Conservation (phyloP, 2,329 filamentous ascomycete genomes). For the Chalara sp. region DNA sequence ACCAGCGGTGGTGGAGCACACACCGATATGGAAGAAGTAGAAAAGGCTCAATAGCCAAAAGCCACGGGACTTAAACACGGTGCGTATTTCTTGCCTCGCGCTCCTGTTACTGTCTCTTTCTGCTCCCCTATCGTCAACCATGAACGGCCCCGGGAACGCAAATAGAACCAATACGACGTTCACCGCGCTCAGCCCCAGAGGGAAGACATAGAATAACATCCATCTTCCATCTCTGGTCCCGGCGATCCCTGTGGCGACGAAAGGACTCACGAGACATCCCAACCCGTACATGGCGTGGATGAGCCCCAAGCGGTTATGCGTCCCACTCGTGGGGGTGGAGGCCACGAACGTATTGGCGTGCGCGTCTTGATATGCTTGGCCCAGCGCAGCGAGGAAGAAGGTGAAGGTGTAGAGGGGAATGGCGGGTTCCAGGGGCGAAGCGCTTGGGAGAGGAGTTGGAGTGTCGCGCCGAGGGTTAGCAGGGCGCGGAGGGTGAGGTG, state of each 20-base stretch:
- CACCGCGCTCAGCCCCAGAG: constrained; percentile 42
- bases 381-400: constrained; percentile 51
- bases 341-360: constrained; percentile 57
- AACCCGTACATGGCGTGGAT: constrained; percentile 53
- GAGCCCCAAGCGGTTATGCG: constrained; percentile 55
- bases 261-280: constrained; percentile 50
- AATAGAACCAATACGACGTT: constrained; percentile 41
- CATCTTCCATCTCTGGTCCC: constrained; percentile 34
- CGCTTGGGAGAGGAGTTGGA: constrained; percentile 48
- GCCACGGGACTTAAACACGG: constrained; percentile 35
- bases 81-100: constrained; percentile 37
- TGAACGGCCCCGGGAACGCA: constrained; percentile 40
- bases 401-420: constrained; percentile 49
- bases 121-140: not conserved
- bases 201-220: constrained; percentile 50
- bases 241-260: constrained; percentile 48
- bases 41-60: constrained; percentile 55
- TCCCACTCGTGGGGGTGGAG: constrained; percentile 31
- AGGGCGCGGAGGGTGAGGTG: constrained; percentile 49
- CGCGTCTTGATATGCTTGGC: constrained; percentile 58
- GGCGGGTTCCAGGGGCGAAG: constrained; percentile 51
- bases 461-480: constrained; percentile 45
- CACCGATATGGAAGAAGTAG: constrained; percentile 58
- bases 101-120: constrained; percentile 18
- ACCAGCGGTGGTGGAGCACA: constrained; percentile 42